Evolutionary conservation across 225 moss, liverwort and hornwort genomes (phyloP).

Genomic region (Polytrichum commune): DNA sequence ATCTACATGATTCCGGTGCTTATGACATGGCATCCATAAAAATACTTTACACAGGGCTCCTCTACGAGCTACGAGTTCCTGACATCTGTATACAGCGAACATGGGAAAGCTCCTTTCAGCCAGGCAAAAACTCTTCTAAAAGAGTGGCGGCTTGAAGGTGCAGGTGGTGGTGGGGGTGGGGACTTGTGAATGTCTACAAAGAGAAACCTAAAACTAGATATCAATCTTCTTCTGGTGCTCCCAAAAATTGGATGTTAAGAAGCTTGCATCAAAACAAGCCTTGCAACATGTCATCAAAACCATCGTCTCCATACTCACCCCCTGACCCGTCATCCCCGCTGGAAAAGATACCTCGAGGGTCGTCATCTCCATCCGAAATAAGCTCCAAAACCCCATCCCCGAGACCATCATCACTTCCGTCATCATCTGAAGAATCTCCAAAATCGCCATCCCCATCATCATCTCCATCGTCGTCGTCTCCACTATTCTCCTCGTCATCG

Average conservation of each 20-base stretch:
- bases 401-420: slow-evolving; percentile 75
- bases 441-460: slow-evolving; percentile 83
- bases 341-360: slow-evolving; percentile 72
- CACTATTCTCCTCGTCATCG: slow-evolving; percentile 77
- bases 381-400: slow-evolving; percentile 81
- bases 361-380: slow-evolving; percentile 87
- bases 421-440: slow-evolving; percentile 74
- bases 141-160: slow-evolving; percentile 25
- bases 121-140: slow-evolving; percentile 34
- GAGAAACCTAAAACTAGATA: slow-evolving; percentile 20
- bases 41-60: slow-evolving; percentile 31
- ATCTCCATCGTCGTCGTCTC: slow-evolving; percentile 65
- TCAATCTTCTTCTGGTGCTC: slow-evolving; percentile 14
- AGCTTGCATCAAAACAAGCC: slow-evolving; percentile 46
- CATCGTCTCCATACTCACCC: slow-evolving; percentile 75
- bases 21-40: slow-evolving; percentile 26
- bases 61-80: slow-evolving; percentile 22
- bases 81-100: slow-evolving; percentile 32
- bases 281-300: slow-evolving; percentile 73
- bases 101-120: slow-evolving; percentile 37
- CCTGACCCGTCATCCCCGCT: slow-evolving; percentile 82
- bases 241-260: slow-evolving; percentile 8
- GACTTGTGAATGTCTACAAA: slow-evolving; percentile 26
- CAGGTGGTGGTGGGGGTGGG: slow-evolving; percentile 37
- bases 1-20: slow-evolving; percentile 25